Conservation (phyloP, 805 yeast genomes). For the Saccharomycopsis oosterbeekiorum region DNA sequence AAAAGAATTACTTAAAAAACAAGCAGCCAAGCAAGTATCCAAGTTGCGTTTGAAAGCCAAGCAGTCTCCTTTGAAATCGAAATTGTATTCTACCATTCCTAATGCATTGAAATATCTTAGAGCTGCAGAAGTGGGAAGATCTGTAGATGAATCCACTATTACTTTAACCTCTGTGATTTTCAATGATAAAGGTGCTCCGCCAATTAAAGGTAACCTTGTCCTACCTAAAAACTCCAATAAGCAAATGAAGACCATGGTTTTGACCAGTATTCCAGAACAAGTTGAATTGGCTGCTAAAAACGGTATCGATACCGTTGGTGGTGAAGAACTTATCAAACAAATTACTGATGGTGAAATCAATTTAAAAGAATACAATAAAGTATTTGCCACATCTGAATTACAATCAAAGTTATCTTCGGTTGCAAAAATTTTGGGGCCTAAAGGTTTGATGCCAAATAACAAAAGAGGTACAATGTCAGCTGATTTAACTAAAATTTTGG, state of each 20-base stretch:
- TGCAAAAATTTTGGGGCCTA: constrained; percentile 81
- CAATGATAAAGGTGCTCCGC: constrained; percentile 69
- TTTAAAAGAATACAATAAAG: constrained; percentile 51
- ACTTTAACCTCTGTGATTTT: constrained; percentile 54
- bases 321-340: constrained; percentile 53
- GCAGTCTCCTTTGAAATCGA: constrained; percentile 37
- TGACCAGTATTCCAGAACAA: constrained; percentile 48
- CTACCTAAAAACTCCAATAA: constrained; percentile 62
- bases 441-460: constrained; percentile 77
- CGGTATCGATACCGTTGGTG: constrained; percentile 65
- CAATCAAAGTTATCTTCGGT: constrained; percentile 48
- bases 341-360: constrained; percentile 45
- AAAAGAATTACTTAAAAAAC: constrained; percentile 27
- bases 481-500: constrained; percentile 47
- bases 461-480: constrained; percentile 79
- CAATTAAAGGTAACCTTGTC: constrained; percentile 58
- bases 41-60: constrained; percentile 30
- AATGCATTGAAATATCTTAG: constrained; percentile 69
- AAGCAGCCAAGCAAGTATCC: constrained; percentile 22
- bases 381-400: constrained; percentile 81
- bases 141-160: constrained; percentile 60
- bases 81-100: constrained; percentile 62
- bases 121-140: constrained; percentile 86
- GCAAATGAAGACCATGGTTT: constrained; percentile 54
- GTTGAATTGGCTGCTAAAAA: constrained; percentile 43